phyloP scores from a whole-genome alignment of 2,329 filamentous ascomycete species.

The Neurospora sp. region DNA sequence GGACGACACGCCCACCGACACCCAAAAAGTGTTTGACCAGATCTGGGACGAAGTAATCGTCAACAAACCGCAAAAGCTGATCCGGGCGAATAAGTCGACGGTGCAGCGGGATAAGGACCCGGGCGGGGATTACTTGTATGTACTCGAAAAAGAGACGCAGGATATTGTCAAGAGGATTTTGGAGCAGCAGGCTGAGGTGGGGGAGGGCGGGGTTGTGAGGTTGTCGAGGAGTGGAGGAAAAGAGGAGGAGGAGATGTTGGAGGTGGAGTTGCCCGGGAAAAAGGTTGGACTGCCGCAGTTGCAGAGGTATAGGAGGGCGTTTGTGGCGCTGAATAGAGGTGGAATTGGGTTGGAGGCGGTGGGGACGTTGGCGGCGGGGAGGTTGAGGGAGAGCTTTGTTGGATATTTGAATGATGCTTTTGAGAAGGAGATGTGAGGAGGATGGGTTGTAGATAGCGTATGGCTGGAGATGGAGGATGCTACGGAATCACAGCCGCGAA shows the following conservation, averaged over 20 bases:
- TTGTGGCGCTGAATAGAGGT: constrained; percentile 64
- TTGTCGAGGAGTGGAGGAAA: constrained; percentile 29
- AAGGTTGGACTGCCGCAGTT: constrained; percentile 64
- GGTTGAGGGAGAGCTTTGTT: constrained; percentile 55
- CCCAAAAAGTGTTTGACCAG: constrained; percentile 45
- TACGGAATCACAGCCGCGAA: background rate
- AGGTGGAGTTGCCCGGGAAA: constrained; percentile 56
- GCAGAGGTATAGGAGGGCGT: constrained; percentile 68
- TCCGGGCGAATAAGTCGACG: constrained; percentile 68
- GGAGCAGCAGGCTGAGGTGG: constrained; percentile 59
- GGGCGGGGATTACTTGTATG: constrained; percentile 66
- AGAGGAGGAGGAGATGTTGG: constrained; percentile 35
- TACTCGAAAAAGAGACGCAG: constrained; percentile 70
- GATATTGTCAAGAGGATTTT: constrained; percentile 63
- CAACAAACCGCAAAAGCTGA: constrained; percentile 50
- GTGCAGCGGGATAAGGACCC: constrained; percentile 54
- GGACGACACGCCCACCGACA: constrained; percentile 59
- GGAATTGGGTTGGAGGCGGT: constrained; percentile 51
- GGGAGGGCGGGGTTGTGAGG: constrained; percentile 46
- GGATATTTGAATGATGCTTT: constrained; percentile 58
- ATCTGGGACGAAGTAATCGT: constrained; percentile 65
- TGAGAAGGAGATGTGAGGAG: constrained; percentile 41
- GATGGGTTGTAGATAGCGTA: background rate
- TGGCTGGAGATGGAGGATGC: background rate
- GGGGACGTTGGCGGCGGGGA: constrained; percentile 41